These are phyloP conservation scores for Coleophoma crateriformis DNA, from an alignment of 2,329 filamentous ascomycete species.

Conservation along the genomic window DNA sequence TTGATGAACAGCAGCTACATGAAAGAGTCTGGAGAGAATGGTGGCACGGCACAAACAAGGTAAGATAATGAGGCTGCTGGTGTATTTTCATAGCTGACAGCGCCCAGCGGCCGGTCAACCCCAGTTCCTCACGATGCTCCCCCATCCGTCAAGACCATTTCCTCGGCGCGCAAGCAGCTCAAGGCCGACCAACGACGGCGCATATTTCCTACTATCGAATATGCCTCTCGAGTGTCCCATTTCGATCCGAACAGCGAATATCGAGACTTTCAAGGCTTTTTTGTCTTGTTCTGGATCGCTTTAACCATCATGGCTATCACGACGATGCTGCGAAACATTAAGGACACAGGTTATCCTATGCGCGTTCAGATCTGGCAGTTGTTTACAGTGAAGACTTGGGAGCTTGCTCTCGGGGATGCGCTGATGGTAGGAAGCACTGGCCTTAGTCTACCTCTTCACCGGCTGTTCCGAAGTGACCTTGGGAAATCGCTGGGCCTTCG, in stretches of 20 bases:
- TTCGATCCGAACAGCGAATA: constrained; percentile 92
- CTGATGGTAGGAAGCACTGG: constrained; percentile 77
- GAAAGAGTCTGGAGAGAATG: constrained; percentile 12
- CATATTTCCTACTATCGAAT: constrained; percentile 90
- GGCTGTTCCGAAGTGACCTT: constrained; percentile 49
- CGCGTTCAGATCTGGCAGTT: constrained; percentile 82
- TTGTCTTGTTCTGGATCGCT: constrained; percentile 96
- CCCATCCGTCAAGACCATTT: constrained; percentile 84
- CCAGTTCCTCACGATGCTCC: constrained; percentile 84
- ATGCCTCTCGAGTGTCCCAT: constrained; percentile 84
- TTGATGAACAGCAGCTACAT: constrained; percentile 5
- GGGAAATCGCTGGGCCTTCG: constrained; percentile 48
- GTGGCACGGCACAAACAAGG: constrained; percentile 22
- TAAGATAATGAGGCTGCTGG: constrained; percentile 1
- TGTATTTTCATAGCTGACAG: no score
- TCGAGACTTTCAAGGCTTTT: constrained; percentile 93
- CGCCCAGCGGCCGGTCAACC: constrained; percentile 69
- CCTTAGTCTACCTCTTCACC: constrained; percentile 69
- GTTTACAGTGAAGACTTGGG: constrained; percentile 84
- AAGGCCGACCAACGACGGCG: constrained; percentile 76
- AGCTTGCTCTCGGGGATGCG: constrained; percentile 76
- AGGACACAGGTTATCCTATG: constrained; percentile 85
- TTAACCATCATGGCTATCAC: constrained; percentile 96
- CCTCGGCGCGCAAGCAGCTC: constrained; percentile 75
- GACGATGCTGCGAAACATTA: constrained; percentile 86